Evolutionary conservation across 768 basidiomycete species (phyloP).

Genomic region (Boletus rubroflammeus): DNA sequence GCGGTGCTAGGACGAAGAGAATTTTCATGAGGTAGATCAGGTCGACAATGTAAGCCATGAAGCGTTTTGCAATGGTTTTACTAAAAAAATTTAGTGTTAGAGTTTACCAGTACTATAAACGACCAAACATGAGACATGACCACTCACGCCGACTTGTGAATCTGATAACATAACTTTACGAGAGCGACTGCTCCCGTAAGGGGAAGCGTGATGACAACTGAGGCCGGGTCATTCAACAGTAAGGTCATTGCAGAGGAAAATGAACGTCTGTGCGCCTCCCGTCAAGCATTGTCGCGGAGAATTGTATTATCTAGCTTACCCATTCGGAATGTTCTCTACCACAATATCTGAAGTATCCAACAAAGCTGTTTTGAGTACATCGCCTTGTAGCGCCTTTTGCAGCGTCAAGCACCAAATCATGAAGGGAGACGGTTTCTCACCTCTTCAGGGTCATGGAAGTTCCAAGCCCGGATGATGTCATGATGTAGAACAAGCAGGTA

Average conservation of each 20-base stretch:
- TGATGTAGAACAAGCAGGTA: neutral
- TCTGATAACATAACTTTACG: neutral
- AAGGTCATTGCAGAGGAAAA: neutral
- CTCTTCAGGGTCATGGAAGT: neutral
- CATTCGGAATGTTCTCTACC: neutral
- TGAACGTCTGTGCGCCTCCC: neutral
- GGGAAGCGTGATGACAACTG: neutral
- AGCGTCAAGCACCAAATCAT: neutral
- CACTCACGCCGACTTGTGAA: neutral
- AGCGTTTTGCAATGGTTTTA: neutral
- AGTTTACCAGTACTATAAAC: neutral
- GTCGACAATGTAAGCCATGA: neutral
- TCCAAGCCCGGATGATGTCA: neutral
- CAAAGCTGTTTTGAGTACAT: neutral
- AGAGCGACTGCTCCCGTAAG: neutral
- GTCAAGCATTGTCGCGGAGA: neutral
- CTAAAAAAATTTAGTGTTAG: neutral
- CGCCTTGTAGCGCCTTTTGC: neutral
- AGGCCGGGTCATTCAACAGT: neutral
- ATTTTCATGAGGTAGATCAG: neutral
- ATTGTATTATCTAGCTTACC: neutral
- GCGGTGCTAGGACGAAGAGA: neutral
- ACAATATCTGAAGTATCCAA: neutral
- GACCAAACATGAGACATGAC: too few species aligned
- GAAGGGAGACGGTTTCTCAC: neutral